phyloP scores from a whole-genome alignment of 2,329 filamentous ascomycete species.

The Aurifilum marmelostoma region DNA sequence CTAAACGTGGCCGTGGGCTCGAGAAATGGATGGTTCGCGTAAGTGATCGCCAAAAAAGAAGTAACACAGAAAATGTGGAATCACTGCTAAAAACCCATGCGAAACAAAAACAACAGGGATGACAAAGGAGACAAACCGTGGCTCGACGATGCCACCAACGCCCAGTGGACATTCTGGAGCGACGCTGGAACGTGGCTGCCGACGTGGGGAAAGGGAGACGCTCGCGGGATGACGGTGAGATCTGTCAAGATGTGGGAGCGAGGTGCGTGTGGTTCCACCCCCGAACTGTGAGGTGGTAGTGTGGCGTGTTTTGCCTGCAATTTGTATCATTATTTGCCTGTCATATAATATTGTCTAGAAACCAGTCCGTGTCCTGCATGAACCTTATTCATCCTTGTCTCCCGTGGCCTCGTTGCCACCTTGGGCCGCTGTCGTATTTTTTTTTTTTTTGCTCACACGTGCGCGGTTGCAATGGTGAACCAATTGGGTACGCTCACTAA shows the following conservation, averaged over 20 bases:
- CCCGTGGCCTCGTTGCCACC: background rate
- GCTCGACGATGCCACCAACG: constrained; percentile 46
- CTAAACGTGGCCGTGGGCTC: constrained; percentile 55
- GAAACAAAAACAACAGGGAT: constrained; percentile 38
- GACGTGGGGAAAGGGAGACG: constrained; percentile 50
- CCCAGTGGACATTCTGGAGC: constrained; percentile 48
- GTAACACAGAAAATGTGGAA: background rate
- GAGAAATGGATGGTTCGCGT: constrained; percentile 53
- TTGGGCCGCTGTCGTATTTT: background rate
- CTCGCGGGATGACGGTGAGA: constrained; percentile 49
- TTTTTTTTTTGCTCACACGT: background rate
- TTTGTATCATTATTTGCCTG: background rate
- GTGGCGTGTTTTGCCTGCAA: background rate
- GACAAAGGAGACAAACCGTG: constrained; percentile 50
- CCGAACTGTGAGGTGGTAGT: constrained; percentile 21
- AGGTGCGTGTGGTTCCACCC: constrained; percentile 35
- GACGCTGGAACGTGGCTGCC: constrained; percentile 47
- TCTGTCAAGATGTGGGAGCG: constrained; percentile 53
- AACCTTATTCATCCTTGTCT: constrained; percentile 10
- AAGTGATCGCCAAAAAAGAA: constrained; percentile 28
- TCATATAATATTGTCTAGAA: background rate
- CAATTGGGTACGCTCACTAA: background rate
- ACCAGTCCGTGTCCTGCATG: background rate
- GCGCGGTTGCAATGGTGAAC: background rate
- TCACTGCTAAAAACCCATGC: constrained; percentile 21